phyloP scores from a whole-genome alignment of 768 basidiomycete species.

The Termitomyces sp. region DNA sequence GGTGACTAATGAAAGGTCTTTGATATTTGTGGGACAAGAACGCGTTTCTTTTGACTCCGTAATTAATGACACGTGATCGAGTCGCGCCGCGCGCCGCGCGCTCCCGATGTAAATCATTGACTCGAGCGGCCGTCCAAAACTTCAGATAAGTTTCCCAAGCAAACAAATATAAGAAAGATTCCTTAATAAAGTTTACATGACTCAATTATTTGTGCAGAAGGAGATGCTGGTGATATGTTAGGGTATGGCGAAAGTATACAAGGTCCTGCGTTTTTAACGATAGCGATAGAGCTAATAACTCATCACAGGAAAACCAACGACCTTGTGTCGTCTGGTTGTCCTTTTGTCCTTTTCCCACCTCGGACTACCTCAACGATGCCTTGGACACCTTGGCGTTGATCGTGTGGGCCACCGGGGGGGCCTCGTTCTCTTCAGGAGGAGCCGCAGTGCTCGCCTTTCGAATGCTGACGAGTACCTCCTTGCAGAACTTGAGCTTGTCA shows the following conservation, averaged over 20 bases:
- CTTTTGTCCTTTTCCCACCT: background rate
- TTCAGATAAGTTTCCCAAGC: too few relatives aligned
- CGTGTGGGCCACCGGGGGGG: background rate
- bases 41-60: conserved; percentile 5
- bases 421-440: conserved; percentile 21
- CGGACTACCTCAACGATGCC: conserved; percentile 13
- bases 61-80: conserved; percentile 10
- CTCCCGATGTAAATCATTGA: background rate
- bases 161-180: too few relatives aligned
- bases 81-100: too few relatives aligned
- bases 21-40: background rate
- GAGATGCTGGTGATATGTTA: background rate
- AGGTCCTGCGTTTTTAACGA: background rate
- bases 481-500: conserved; percentile 83
- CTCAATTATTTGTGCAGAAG: background rate
- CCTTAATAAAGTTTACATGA: too few relatives aligned
- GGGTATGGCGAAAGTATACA: background rate
- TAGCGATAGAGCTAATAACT: conserved; percentile 2
- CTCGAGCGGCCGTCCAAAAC: too few relatives aligned
- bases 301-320: conserved; percentile 2
- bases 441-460: conserved; percentile 48
- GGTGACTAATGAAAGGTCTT: background rate
- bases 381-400: conserved; percentile 15
- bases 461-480: conserved; percentile 77
- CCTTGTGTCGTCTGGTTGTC: conserved; percentile 5